Evolutionary conservation across 2,329 filamentous ascomycete genomes (phyloP), one percentile per base, ranked within the genome.

Genomic region (Capronia epimyces): DNA sequence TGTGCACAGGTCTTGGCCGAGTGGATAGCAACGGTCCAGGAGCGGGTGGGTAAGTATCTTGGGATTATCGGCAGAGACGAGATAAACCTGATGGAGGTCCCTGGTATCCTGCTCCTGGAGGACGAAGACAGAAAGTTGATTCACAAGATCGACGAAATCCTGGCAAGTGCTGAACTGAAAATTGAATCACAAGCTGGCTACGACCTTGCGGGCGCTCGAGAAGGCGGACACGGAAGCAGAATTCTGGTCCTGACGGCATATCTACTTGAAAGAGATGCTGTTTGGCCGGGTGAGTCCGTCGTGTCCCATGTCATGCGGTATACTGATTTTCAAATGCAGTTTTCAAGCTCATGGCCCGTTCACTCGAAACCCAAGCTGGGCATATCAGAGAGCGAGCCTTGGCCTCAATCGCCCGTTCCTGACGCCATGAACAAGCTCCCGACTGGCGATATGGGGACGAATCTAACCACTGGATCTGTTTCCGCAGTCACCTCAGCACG

Each of bases 1-100:
- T 97, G 91, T 64, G 86, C 88, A 2, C 90, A 96, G 64, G 89
- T 97, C 1, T 79, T 98, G 25, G 89, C 89, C 0, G 91, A 97
- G 69, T 98, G 91, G 91, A 80, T 93, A 34, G 87, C 87, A 3
- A 93, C 89, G 1, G 81, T 97, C 2, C 93, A 98, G 67, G 90
- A 96, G 64, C 85, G 93, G 7, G 86, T 96, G n/a, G 91, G 91
- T 0, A 82, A 83, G 3, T 95, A 93, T 62, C 69, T 97, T 4
- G 91, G 91, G 3, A 82, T 96, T 4, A 77, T 97, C 1, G 91
- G 91, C 10, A 84, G 86, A 52, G 87, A 95, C 57, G 79, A 86
- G 0, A 80, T 93, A 27, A 89, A 96, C 62, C 77, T 88, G 45
- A 75, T 77, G 0, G 84, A 90, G 60, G 86, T 95, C 6, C 89